phyloP scores from a whole-genome alignment of 2,329 filamentous ascomycete species.

The Lizonia empirigonia region DNA sequence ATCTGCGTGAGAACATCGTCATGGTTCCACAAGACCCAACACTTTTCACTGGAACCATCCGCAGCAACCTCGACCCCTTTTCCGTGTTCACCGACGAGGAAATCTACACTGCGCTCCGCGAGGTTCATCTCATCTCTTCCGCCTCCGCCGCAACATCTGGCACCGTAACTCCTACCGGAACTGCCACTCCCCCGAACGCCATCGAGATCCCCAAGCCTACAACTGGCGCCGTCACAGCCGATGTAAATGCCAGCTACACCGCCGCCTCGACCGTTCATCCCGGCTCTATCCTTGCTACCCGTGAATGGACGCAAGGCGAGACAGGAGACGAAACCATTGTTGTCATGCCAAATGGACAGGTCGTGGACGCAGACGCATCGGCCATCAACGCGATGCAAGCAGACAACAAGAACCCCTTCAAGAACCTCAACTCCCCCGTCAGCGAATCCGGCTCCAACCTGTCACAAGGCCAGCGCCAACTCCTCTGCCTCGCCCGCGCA shows the following conservation, averaged over 20 bases:
- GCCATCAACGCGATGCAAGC: constrained; percentile 48
- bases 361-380: constrained; percentile 34
- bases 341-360: constrained; percentile 36
- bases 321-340: constrained; percentile 39
- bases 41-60: constrained; percentile 88
- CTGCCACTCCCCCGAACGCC: constrained; percentile 28
- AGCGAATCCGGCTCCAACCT: constrained; percentile 92
- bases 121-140: constrained; percentile 79
- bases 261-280: constrained; percentile 41
- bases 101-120: constrained; percentile 82
- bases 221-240: constrained; percentile 29
- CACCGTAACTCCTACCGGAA: constrained; percentile 28
- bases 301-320: constrained; percentile 37
- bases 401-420: constrained; percentile 94
- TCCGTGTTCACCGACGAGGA: constrained; percentile 85
- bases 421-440: constrained; percentile 81
- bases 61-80: constrained; percentile 93
- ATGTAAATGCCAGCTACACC: constrained; percentile 35
- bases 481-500: constrained; percentile 89
- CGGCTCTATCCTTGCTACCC: constrained; percentile 38
- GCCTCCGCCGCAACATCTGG: constrained; percentile 49
- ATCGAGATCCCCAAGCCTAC: constrained; percentile 44
- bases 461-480: constrained; percentile 93
- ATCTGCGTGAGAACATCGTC: constrained; percentile 90
- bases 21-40: constrained; percentile 98